Conservation (phyloP, 2,329 filamentous ascomycete species). For the Neonectria neomacrospora region DNA sequence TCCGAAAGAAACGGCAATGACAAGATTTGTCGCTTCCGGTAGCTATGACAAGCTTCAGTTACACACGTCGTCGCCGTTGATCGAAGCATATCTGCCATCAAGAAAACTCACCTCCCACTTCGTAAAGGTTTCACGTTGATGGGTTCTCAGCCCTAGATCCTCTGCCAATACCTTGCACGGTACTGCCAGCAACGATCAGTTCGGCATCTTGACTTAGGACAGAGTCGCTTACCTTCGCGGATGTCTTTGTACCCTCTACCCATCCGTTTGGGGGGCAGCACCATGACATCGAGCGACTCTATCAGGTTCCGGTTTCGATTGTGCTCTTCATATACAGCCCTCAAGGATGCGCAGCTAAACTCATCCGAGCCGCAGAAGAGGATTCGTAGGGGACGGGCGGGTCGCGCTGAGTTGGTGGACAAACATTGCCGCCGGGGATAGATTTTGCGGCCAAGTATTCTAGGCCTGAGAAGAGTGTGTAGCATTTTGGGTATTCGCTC, state of each 20-base stretch:
- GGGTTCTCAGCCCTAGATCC: conserved; percentile 71
- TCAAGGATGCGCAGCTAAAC: conserved; percentile 84
- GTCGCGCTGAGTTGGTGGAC: conserved; percentile 30
- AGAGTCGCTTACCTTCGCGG: conserved; percentile 66
- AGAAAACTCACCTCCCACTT: conserved; percentile 77
- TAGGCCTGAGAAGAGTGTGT: conserved; percentile 21
- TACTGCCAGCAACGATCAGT: conserved; percentile 59
- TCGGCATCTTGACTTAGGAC: not conserved
- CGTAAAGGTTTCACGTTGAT: conserved; percentile 84
- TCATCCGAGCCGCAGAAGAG: conserved; percentile 95
- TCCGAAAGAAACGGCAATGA: conserved; percentile 95
- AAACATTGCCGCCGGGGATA: conserved; percentile 30
- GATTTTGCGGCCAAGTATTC: conserved; percentile 17
- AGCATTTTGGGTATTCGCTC: conserved; percentile 32
- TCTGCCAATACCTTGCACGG: conserved; percentile 76
- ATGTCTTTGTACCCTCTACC: conserved; percentile 79
- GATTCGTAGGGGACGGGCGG: conserved; percentile 76
- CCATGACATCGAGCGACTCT: conserved; percentile 85
- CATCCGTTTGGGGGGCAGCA: conserved; percentile 79
- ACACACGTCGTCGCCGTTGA: not conserved
- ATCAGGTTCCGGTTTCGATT: conserved; percentile 64
- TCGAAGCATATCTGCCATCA: not conserved
- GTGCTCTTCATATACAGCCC: conserved; percentile 73
- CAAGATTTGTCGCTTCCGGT: conserved; percentile 74
- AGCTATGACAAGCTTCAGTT: conserved; percentile 55